Base-by-base conservation (phyloP, 1,139 yeast genomes). In the Kurtzmaniella quercitrusa region DNA sequence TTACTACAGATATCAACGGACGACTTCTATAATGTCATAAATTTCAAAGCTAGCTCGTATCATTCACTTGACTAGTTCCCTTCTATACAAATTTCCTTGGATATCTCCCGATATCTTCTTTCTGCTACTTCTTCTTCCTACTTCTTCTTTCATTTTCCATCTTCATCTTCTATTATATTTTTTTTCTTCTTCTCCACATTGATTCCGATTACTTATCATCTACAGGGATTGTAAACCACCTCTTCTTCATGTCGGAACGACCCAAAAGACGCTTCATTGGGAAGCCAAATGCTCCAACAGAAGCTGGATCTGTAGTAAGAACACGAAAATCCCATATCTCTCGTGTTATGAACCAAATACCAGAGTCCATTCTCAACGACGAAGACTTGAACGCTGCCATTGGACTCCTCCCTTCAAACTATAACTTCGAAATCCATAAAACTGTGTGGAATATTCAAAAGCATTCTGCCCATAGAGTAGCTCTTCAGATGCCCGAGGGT, bases 401-500 rank as follows among this genome's bases (percentile, higher is more conserved):
- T 18, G 76, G 77, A 49, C 69, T 91, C 10, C 69, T 93, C 11
- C 99, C 99, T 1, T 76, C 87, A 1, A 93, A 93, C 62, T 93
- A 93, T 63, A 91, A 91, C 63, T 93, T 93, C 64, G 99, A 93
- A 63, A 84, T 93, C 46, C 98, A 90, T 63, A 93, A 93, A 60
- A 90, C 98, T 0, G 84, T 93, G 6, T 91, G 96, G 96, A 91
- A 93, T 57, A 84, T 94, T 39, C 75, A 79, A 38, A 88, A 88
- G 60, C 73, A 78, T 48, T 66, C 68, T 29, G 91, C 96, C 25
- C 85, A 77, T 53, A 47, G 78, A 51, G 96, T 94, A 8, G 97
- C 97, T 1, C 66, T 93, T 33, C 99, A 93, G 58, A 87, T 93
- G 96, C 99, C 99, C 1, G 99, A 93, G 63, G 99, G 99, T 1